Conservation (phyloP, 768 basidiomycete species). For the Amanita thiersii region DNA sequence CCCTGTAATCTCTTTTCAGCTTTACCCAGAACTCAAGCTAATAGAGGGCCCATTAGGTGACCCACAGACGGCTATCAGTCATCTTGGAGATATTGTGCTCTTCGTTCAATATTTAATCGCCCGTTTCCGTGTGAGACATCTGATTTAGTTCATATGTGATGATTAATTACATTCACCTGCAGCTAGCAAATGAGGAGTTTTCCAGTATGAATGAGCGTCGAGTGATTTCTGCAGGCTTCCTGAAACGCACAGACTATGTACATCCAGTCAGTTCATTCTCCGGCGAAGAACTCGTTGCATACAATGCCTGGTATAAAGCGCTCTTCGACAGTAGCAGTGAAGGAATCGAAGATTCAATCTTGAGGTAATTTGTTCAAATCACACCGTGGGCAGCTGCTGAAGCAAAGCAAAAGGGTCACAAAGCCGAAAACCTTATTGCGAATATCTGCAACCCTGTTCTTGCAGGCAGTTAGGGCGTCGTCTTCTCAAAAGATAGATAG, state of each 20-base stretch:
- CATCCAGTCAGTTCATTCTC: conserved; percentile 32
- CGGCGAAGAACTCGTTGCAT: conserved; percentile 33
- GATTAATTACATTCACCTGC: conserved; percentile 5
- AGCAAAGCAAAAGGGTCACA: conserved; percentile 42
- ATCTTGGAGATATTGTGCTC: conserved; percentile 72
- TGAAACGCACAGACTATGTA: conserved; percentile 39
- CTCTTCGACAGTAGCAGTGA: conserved; percentile 72
- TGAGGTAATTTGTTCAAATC: conserved; percentile 32
- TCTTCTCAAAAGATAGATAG: conserved; percentile 50
- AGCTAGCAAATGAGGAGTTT: conserved; percentile 47
- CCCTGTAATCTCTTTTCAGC: not conserved
- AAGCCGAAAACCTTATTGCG: conserved; percentile 60
- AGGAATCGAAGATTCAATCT: conserved; percentile 76
- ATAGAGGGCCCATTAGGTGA: conserved; percentile 42
- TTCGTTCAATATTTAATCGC: conserved; percentile 59
- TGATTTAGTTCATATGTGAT: conserved; percentile 2
- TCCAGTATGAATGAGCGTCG: conserved; percentile 36
- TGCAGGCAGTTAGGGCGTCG: conserved; percentile 46
- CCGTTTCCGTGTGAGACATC: conserved; percentile 49
- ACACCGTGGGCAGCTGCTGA: conserved; percentile 2
- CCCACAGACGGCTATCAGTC: conserved; percentile 74
- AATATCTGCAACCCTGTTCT: conserved; percentile 60
- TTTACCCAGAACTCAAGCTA: not conserved
- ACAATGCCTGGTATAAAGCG: conserved; percentile 64
- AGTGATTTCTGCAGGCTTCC: conserved; percentile 39